These are phyloP conservation scores for Choanephora cucurbitarum DNA, from an alignment of 371 early-diverging fungal species.

Conservation along the genomic window DNA sequence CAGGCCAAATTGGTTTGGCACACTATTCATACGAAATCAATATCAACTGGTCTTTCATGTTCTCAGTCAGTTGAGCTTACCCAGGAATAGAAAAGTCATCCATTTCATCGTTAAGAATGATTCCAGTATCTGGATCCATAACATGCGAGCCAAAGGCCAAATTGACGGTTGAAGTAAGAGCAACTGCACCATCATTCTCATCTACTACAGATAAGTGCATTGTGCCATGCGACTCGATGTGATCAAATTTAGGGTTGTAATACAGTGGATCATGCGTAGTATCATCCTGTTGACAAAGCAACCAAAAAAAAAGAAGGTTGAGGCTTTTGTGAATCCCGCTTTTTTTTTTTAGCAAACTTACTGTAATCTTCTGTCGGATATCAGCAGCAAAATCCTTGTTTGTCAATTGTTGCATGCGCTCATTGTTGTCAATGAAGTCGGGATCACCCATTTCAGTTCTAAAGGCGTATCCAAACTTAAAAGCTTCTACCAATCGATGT, in stretches of 20 bases:
- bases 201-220: slow-evolving; percentile 95
- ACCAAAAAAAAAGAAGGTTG: not conserved
- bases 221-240: slow-evolving; percentile 91
- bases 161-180: slow-evolving; percentile 96
- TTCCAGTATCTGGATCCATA: slow-evolving; percentile 93
- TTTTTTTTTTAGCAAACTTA: slow-evolving; percentile 25
- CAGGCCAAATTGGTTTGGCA: slow-evolving; percentile 84
- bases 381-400: slow-evolving; percentile 68
- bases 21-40: slow-evolving; percentile 19
- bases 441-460: slow-evolving; percentile 88
- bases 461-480: slow-evolving; percentile 90
- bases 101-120: slow-evolving; percentile 98
- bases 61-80: slow-evolving; percentile 13
- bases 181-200: slow-evolving; percentile 82
- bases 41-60: not conserved
- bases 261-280: slow-evolving; percentile 54
- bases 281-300: slow-evolving; percentile 25
- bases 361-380: slow-evolving; percentile 73
- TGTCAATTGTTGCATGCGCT: slow-evolving; percentile 61
- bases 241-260: slow-evolving; percentile 81
- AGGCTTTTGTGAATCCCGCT: no score
- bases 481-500: slow-evolving; percentile 87
- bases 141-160: slow-evolving; percentile 92
- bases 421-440: slow-evolving; percentile 55
- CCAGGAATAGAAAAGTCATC: slow-evolving; percentile 97